A percentile compares a stretch with the other conserved stretches of the same genome.
Evolutionary conservation across 805 yeast genomes (phyloP).

Genomic region (Myxozyma neglecta): DNA sequence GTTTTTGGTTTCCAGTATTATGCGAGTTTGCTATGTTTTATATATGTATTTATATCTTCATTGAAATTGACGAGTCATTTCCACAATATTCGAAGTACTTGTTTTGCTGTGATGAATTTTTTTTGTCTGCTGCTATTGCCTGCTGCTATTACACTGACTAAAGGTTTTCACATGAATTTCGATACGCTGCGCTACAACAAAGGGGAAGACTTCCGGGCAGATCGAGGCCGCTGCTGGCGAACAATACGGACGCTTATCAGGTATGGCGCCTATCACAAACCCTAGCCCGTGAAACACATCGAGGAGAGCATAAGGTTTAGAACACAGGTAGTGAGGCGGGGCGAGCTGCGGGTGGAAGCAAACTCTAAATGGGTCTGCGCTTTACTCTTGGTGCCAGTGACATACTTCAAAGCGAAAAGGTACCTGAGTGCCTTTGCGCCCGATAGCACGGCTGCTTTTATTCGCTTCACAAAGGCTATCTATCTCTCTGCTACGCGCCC

Average conservation of each 20-base stretch:
- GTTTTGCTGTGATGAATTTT: too few species aligned
- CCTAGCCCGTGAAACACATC: neutral
- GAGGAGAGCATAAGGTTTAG: neutral
- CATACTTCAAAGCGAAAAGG: too few species aligned
- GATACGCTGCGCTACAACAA: neutral
- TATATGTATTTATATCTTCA: too few species aligned
- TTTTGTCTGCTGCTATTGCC: too few species aligned
- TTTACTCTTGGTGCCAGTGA: neutral
- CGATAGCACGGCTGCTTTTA: neutral
- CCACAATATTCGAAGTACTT: too few species aligned
- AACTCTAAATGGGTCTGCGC: neutral
- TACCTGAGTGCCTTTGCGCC: neutral
- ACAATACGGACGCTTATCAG: neutral
- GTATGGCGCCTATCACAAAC: constrained; percentile 8
- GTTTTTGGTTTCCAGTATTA: neutral
- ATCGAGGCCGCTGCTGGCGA: neutral
- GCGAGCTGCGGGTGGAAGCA: too few species aligned
- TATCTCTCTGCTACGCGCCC: neutral
- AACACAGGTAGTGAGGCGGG: neutral
- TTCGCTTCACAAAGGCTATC: neutral
- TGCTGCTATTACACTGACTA: too few species aligned
- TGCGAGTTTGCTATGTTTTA: neutral
- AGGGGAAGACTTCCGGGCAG: neutral
- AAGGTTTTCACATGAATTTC: too few species aligned
- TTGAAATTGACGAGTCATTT: too few species aligned